Evolutionary conservation across 495 filamentous ascomycete species (phyloP).

Genomic region (Barbatosphaeria neglecta): DNA sequence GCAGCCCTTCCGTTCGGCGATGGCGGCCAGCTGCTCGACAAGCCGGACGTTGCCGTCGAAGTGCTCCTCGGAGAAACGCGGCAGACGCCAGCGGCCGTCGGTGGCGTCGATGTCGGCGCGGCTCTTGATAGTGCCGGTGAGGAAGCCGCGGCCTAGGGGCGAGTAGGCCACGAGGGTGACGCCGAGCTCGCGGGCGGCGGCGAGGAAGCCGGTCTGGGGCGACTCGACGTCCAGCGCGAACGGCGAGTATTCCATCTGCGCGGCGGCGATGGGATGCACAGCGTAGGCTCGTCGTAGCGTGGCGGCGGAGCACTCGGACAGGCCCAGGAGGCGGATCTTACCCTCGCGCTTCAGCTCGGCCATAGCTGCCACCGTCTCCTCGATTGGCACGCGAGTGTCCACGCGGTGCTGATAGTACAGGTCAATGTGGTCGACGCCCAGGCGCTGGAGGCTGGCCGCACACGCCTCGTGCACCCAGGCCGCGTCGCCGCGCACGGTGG

Average conservation of each 20-base stretch:
- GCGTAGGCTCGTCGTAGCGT: constrained; percentile 42
- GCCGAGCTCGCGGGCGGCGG: constrained; percentile 45
- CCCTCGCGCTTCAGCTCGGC: constrained; percentile 30
- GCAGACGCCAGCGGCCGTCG: constrained; percentile 26
- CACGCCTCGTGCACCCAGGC: constrained; percentile 19
- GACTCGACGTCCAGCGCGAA: constrained; percentile 48
- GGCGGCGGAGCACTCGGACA: constrained; percentile 39
- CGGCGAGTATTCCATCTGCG: constrained; percentile 50
- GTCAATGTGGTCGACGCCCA: constrained; percentile 42
- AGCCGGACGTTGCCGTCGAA: constrained; percentile 37
- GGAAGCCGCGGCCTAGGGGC: constrained; percentile 49
- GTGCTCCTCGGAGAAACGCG: constrained; percentile 40
- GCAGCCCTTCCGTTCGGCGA: constrained; percentile 35
- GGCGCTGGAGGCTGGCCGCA: constrained; percentile 34
- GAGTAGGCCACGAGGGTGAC: constrained; percentile 47
- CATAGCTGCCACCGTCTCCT: constrained; percentile 44
- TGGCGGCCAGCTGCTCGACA: constrained; percentile 23
- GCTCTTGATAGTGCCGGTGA: constrained; percentile 37
- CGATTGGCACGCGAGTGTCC: constrained; percentile 42
- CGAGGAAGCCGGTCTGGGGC: constrained; percentile 27
- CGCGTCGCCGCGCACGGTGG: constrained; percentile 7
- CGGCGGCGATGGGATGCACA: constrained; percentile 45
- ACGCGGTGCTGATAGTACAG: constrained; percentile 48
- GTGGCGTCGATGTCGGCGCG: constrained; percentile 30
- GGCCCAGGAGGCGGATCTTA: constrained; percentile 46